Evolutionary conservation across 2,329 filamentous ascomycete species (phyloP).

Genomic region (Fusarium hainanense): DNA sequence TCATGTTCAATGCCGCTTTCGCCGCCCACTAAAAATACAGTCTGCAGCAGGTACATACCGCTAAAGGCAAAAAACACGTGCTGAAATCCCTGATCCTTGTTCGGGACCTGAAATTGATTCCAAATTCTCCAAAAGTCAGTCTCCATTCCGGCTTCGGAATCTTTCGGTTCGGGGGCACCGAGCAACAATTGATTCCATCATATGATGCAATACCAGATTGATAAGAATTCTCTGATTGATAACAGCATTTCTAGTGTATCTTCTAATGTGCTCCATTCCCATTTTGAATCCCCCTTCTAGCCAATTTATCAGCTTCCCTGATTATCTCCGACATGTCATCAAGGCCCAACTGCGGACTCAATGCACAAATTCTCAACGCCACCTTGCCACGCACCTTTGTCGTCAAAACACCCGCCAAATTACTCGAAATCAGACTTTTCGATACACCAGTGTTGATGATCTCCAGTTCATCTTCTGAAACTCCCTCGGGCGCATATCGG

Average conservation of each 20-base stretch:
- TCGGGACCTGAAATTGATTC: constrained; percentile 18
- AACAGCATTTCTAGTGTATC: background rate
- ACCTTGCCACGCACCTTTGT: constrained; percentile 16
- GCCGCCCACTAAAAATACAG: background rate
- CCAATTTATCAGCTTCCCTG: constrained; percentile 2
- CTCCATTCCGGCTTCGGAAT: constrained; percentile 12
- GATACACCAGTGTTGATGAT: background rate
- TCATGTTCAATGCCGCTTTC: constrained; percentile 5
- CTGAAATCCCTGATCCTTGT: constrained; percentile 6
- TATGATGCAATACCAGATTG: background rate
- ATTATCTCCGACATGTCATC: constrained; percentile 20
- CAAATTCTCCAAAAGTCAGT: background rate
- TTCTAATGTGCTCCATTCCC: background rate
- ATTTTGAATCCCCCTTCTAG: background rate
- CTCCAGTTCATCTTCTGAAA: background rate
- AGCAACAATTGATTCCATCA: background rate
- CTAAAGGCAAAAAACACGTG: constrained; percentile 11
- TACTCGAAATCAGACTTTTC: constrained; percentile 16
- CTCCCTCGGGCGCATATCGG: constrained; percentile 12
- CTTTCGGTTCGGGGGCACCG: constrained; percentile 18
- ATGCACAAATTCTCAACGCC: background rate
- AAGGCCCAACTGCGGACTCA: constrained; percentile 5
- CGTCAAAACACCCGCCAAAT: constrained; percentile 5
- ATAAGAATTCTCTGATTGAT: constrained; percentile 13
- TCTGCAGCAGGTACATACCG: no score